Evolutionary conservation across 768 basidiomycete genomes (phyloP), one percentile per base, ranked within the genome.

Genomic region (Tubosaeta sp.): DNA sequence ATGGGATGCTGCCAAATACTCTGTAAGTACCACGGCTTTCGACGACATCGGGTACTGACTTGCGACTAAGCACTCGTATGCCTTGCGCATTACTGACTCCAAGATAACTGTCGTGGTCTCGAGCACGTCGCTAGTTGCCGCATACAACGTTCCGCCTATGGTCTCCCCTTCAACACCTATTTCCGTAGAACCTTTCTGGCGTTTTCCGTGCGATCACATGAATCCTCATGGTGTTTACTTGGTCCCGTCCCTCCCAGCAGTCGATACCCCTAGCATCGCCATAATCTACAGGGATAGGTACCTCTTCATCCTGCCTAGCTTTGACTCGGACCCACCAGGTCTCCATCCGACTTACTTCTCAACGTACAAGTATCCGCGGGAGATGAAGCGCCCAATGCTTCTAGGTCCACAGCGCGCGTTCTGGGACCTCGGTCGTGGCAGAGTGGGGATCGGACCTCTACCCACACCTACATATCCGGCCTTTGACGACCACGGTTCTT

Each of bases 331-430:
- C 32, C 51, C 55, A n/a, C 39, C 19, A 3, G 45, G 34, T 10
- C 22, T 25, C 8, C 55, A 56, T 29, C 57, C 57, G n/a, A 56
- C 51, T 9, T 56, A 53, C 36, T 44, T 56, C 44, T 48, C 44
- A 16, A 58, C 55, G 9, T 53, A 51, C n/a, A 53, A 32, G 5
- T 49, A 32, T 22, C 51, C 51, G 16, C 44, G 44, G 12, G 31
- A 40, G 22, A 44, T 52, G 34, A 49, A 49, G 22, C 32, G 39
- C 8, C 51, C 44, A 12, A 32, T 49, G 51, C 44, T 52, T 4
- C 32, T 52, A 11, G 51, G 51, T 21, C 51, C 55, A n/a, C 51
- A 56, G 13, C 51, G 55, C 40, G 55, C 55, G 29, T 56, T 56
- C 29, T 56, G 55, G 55, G 55, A 56, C 22, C 50, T 48, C 22